Base-by-base conservation (phyloP, 1,284 basidiomycete species). In the Somion occarium region DNA sequence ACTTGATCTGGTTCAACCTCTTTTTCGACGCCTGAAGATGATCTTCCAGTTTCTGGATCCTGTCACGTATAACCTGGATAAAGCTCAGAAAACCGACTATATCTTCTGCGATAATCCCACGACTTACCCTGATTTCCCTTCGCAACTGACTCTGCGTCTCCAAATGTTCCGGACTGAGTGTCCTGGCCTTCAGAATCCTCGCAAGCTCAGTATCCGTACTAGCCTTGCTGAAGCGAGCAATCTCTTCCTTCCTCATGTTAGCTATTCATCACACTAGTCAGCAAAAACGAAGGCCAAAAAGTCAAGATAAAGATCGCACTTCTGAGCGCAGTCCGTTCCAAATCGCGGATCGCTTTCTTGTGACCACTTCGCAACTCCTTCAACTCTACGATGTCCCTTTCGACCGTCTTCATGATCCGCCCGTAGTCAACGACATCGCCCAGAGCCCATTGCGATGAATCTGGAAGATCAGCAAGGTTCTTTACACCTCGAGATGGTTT, bases 111-210 rank as follows among this genome's bases (percentile, higher is more conserved):
- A 37, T 38, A 22, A 44, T 41, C 49, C 22, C 26, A 24, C 22
- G 4, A 69, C 80, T 42, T 58, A 88, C 89, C 59, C 82, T 73
- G 37, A 90, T 82, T 50, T 78, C 75, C 51, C 83, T 80, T 39
- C 91, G 78, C 24, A 95, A 69, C 50, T 85, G 83, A 11, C 73
- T 80, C 63, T 93, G 93, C 2, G 83, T 85, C 64, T 94, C 92
- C n/a, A 83, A 71, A 61, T 91, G 85, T 61, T 95, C 93, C 0
- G 93, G 92, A 4, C 86, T 88, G n/a, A 95, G 73, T n/a, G 85
- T 84, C 48, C 91, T 76, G 1, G 83, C 72, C 63, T 83, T 88
- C 38, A 94, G 69, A 76, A 93, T 86, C 60, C 83, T 88, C 12
- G 86, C 80, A 64, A 92, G 91, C 41, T 88, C 86, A 1, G 80